Evolutionary conservation across 2,329 filamentous ascomycete species (phyloP).

Genomic region (Curvularia hawaiiensis): DNA sequence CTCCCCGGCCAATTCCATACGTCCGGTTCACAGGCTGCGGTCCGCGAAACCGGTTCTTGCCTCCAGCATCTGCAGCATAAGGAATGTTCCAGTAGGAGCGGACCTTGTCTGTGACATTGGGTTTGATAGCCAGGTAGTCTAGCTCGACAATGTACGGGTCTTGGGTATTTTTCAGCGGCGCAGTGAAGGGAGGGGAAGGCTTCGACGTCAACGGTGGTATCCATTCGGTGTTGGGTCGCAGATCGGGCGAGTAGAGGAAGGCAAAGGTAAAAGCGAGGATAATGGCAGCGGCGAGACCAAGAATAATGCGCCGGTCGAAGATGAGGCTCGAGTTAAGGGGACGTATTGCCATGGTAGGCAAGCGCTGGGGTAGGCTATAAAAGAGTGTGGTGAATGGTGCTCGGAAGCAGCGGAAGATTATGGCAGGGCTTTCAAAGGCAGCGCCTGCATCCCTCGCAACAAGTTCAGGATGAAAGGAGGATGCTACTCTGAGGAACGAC

Average conservation of each 20-base stretch:
- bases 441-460: constrained; percentile 19
- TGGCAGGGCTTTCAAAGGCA: constrained; percentile 6
- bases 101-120: constrained; percentile 35
- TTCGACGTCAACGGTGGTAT: constrained; percentile 32
- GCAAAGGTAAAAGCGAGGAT: constrained; percentile 33
- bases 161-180: constrained; percentile 30
- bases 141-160: constrained; percentile 39
- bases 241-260: constrained; percentile 35
- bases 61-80: constrained; percentile 37
- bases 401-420: constrained; percentile 1
- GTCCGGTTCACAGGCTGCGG: constrained; percentile 39
- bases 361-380: neutral
- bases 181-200: constrained; percentile 27
- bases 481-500: neutral
- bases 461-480: neutral
- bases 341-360: constrained; percentile 26
- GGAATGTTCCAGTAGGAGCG: constrained; percentile 43
- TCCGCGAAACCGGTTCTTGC: constrained; percentile 38
- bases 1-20: constrained; percentile 27
- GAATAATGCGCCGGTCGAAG: constrained; percentile 33
- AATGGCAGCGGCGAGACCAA: constrained; percentile 28
- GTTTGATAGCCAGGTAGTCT: constrained; percentile 39
- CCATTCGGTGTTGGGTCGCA: constrained; percentile 33
- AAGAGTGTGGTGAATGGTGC: constrained; percentile 14
- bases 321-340: constrained; percentile 34